These are phyloP conservation scores for Cladophialophora yegresii DNA, from an alignment of 2,329 filamentous ascomycete species.

Conservation along the genomic window DNA sequence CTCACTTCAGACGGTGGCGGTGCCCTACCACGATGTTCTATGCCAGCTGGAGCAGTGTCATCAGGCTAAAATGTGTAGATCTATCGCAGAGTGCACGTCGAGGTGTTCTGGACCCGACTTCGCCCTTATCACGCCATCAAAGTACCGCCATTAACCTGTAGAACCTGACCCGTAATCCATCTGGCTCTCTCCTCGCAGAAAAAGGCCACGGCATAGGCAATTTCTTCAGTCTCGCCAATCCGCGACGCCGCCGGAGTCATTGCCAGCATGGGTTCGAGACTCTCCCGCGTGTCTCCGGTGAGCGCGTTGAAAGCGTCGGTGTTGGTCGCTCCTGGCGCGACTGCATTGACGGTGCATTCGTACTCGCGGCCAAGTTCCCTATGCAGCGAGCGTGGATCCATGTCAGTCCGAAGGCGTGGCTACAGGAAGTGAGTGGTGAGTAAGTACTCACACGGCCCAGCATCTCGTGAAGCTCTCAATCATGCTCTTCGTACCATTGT, in stretches of 20 bases:
- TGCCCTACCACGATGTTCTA: no score
- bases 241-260: slow-evolving; percentile 31
- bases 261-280: slow-evolving; percentile 16
- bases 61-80: background rate
- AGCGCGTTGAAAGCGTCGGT: slow-evolving; percentile 18
- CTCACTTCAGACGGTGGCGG: no score
- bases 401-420: background rate
- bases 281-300: slow-evolving; percentile 1
- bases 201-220: slow-evolving; percentile 52
- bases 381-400: background rate
- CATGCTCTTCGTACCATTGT: slow-evolving; percentile 55
- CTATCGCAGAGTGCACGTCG: background rate
- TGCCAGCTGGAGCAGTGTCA: background rate
- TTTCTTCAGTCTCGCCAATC: slow-evolving; percentile 53
- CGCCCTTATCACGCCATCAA: slow-evolving; percentile 7
- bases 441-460: slow-evolving; percentile 40
- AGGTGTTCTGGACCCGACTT: background rate
- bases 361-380: slow-evolving; percentile 23
- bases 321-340: slow-evolving; percentile 14
- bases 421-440: background rate
- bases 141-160: slow-evolving; percentile 21
- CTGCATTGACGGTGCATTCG: slow-evolving; percentile 19
- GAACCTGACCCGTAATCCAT: slow-evolving; percentile 20
- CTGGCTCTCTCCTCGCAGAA: slow-evolving; percentile 38
- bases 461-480: slow-evolving; percentile 51